Evolutionary conservation across 345 rosid genomes (phyloP).

Genomic region (Nasturtium officinale): DNA sequence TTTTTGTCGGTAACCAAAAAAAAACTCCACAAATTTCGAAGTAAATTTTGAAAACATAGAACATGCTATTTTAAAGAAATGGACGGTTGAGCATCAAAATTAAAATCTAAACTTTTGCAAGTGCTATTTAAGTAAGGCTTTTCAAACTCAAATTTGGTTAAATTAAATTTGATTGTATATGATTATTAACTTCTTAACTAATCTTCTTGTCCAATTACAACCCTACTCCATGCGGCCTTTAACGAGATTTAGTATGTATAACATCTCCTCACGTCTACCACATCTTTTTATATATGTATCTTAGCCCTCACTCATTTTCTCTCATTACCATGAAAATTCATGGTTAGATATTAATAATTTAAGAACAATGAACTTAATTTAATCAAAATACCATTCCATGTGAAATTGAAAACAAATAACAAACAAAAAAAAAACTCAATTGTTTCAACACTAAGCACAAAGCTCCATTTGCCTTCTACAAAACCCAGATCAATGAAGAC

Average conservation of each 20-base stretch:
- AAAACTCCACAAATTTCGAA: neutral
- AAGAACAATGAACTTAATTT: neutral
- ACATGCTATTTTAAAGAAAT: neutral
- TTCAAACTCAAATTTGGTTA: neutral
- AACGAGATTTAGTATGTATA: neutral
- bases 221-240: neutral
- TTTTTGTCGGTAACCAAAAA: neutral
- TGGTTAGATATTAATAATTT: neutral
- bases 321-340: neutral
- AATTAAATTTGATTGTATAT: neutral
- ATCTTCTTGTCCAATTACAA: neutral
- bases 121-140: neutral
- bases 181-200: neutral
- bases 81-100: neutral
- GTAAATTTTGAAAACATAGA: neutral
- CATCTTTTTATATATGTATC: neutral
- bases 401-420: neutral
- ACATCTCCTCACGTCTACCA: neutral
- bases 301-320: neutral
- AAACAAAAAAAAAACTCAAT: neutral
- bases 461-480: slow-evolving; percentile 30
- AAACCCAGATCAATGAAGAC: slow-evolving; percentile 17
- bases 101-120: neutral
- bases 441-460: slow-evolving; percentile 20
- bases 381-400: slow-evolving; percentile 14